phyloP scores from a whole-genome alignment of 2,329 filamentous ascomycete species.

The Hymenoscyphus scutula region DNA sequence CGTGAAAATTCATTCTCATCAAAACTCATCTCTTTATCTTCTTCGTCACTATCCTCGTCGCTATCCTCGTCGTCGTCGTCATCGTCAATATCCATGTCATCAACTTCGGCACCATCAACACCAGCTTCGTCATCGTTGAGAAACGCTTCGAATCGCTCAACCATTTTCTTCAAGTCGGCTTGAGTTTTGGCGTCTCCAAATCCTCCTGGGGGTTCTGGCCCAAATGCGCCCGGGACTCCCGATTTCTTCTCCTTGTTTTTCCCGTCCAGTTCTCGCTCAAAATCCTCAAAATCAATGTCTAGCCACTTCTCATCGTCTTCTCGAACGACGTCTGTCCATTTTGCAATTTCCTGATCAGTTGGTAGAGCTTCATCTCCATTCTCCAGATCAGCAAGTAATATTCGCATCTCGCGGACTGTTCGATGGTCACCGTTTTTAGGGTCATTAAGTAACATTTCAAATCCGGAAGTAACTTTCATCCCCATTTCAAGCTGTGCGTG shows the following conservation, averaged over 20 bases:
- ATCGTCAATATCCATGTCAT: slow-evolving; percentile 64
- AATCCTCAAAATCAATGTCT: slow-evolving; percentile 85
- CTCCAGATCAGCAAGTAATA: slow-evolving; percentile 73
- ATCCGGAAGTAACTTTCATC: slow-evolving; percentile 87
- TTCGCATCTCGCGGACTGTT: slow-evolving; percentile 68
- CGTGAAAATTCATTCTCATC: slow-evolving; percentile 80
- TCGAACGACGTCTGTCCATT: slow-evolving; percentile 60
- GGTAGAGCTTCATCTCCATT: slow-evolving; percentile 52
- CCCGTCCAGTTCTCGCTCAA: slow-evolving; percentile 74
- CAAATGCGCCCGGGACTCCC: slow-evolving; percentile 27
- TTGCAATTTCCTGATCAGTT: slow-evolving; percentile 65
- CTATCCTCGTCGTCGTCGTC: slow-evolving; percentile 50
- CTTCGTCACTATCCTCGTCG: slow-evolving; percentile 56
- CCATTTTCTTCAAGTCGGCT: slow-evolving; percentile 82
- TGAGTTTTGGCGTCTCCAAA: slow-evolving; percentile 68
- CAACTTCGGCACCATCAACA: slow-evolving; percentile 70
- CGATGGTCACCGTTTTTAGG: slow-evolving; percentile 66
- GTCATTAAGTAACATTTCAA: slow-evolving; percentile 79
- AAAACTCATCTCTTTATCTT: slow-evolving; percentile 75
- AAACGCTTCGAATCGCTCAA: slow-evolving; percentile 89
- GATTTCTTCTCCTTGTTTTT: slow-evolving; percentile 39
- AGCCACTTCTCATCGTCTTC: slow-evolving; percentile 90
- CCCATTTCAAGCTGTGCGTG: slow-evolving; percentile 58
- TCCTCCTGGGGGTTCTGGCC: slow-evolving; percentile 37
- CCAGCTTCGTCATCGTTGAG: slow-evolving; percentile 82